phyloP scores from a whole-genome alignment of 2,329 filamentous ascomycete genomes.

The Bipolaris oryzae region DNA sequence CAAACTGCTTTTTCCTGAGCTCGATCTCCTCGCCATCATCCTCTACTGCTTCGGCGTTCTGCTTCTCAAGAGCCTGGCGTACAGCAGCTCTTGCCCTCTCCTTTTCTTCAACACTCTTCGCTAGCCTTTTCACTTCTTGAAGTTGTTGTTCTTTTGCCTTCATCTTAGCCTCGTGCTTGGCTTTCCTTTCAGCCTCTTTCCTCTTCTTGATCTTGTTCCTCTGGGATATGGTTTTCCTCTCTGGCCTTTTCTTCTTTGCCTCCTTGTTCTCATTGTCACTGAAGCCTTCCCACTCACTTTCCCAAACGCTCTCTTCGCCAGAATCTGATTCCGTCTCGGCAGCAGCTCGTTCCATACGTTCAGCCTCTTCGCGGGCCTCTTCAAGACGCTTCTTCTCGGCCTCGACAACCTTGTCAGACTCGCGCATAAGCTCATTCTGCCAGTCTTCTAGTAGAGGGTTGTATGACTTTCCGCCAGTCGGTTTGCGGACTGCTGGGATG shows the following conservation, averaged over 20 bases:
- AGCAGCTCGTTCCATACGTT: conserved; percentile 70
- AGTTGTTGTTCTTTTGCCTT: conserved; percentile 75
- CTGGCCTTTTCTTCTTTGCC: conserved; percentile 73
- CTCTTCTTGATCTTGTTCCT: conserved; percentile 86
- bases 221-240: conserved; percentile 84
- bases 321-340: conserved; percentile 75
- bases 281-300: conserved; percentile 74
- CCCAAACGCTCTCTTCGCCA: conserved; percentile 93
- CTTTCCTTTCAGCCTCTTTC: conserved; percentile 81
- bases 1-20: conserved; percentile 74
- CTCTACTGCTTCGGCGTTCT: conserved; percentile 32
- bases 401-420: conserved; percentile 79
- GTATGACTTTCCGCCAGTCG: conserved; percentile 85
- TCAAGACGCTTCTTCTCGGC: conserved; percentile 76
- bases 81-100: conserved; percentile 54
- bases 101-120: conserved; percentile 65
- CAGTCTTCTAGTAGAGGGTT: conserved; percentile 90
- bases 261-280: conserved; percentile 59
- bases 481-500: conserved; percentile 78
- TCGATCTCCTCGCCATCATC: conserved; percentile 49
- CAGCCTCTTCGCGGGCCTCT: conserved; percentile 68
- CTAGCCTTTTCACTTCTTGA: conserved; percentile 72
- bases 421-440: conserved; percentile 73
- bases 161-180: conserved; percentile 76
- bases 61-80: conserved; percentile 32